Conservation (phyloP, 768 basidiomycete genomes). For the Paxillus involutus region DNA sequence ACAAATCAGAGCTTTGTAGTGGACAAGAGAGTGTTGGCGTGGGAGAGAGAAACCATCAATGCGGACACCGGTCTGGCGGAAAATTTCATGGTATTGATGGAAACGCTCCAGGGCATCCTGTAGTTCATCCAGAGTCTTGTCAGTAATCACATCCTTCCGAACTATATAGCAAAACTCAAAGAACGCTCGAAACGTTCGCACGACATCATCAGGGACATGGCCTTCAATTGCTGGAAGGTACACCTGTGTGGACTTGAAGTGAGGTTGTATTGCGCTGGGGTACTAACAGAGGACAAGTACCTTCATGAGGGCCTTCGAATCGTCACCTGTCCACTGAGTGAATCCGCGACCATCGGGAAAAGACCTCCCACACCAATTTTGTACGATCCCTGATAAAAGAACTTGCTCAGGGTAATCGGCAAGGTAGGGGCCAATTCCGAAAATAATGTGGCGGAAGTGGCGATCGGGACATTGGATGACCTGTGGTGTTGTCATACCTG, state of each 20-base stretch:
- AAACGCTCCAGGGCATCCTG: conserved; percentile 16
- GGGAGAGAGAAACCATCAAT: conserved; percentile 22
- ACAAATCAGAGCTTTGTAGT: conserved; percentile 22
- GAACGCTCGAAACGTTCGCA: conserved; percentile 17
- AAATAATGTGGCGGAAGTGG: neutral
- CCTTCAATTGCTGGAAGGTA: conserved; percentile 26
- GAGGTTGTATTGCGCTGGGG: too few relatives aligned
- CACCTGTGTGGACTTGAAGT: too few relatives aligned
- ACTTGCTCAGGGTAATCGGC: neutral
- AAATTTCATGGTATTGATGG: conserved; percentile 19
- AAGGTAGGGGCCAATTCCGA: neutral
- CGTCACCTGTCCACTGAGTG: neutral
- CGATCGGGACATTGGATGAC: neutral
- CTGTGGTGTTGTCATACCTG: neutral
- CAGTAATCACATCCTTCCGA: conserved; percentile 14
- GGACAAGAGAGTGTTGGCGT: conserved; percentile 31
- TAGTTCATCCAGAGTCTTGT: conserved; percentile 16
- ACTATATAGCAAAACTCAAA: conserved; percentile 35
- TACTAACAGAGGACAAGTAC: neutral
- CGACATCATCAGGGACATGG: conserved; percentile 14
- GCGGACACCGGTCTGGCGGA: conserved; percentile 14
- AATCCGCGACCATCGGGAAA: conserved; percentile 15
- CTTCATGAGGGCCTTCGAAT: neutral
- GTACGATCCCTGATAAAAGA: neutral
- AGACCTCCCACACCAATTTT: conserved; percentile 3